These are phyloP conservation scores for Verbena officinalis DNA, from an alignment of 257 asterid genomes.

Conservation along the genomic window DNA sequence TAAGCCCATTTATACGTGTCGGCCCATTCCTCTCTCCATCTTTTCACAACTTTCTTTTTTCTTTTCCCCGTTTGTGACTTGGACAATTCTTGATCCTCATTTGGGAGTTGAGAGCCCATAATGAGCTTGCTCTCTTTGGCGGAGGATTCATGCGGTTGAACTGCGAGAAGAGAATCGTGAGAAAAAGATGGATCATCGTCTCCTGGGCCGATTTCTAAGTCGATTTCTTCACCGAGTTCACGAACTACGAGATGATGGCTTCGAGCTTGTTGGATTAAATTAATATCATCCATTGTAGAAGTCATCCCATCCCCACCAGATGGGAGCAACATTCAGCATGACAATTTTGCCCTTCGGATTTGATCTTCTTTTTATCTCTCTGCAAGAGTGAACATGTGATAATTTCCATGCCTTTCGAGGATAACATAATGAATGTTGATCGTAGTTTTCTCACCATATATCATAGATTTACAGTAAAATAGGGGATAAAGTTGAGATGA, in stretches of 20 bases:
- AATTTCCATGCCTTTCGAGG: slow-evolving; percentile 29
- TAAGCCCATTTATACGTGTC: slow-evolving; percentile 99
- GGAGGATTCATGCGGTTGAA: slow-evolving; percentile 78
- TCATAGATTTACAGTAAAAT: not conserved
- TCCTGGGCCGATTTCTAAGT: slow-evolving; percentile 91
- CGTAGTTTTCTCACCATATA: not conserved
- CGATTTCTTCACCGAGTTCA: slow-evolving; percentile 93
- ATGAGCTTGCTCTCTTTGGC: slow-evolving; percentile 79
- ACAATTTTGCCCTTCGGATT: slow-evolving; percentile 43
- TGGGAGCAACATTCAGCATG: slow-evolving; percentile 94
- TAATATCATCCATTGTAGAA: slow-evolving; percentile 93
- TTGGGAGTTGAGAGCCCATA: slow-evolving; percentile 63
- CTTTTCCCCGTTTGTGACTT: slow-evolving; percentile 76
- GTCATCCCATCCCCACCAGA: slow-evolving; percentile 79
- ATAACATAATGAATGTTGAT: not conserved
- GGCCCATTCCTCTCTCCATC: slow-evolving; percentile 99
- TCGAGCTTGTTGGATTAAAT: slow-evolving; percentile 91
- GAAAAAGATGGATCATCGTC: slow-evolving; percentile 82
- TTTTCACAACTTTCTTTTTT: slow-evolving; percentile 95
- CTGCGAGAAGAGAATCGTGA: slow-evolving; percentile 64
- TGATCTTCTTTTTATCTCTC: slow-evolving; percentile 29
- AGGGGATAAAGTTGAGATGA: not conserved
- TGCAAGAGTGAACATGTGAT: slow-evolving; percentile 34
- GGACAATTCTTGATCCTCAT: slow-evolving; percentile 71
- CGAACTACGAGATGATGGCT: slow-evolving; percentile 90